Base-by-base conservation (phyloP, 2,329 filamentous ascomycete genomes). In the Capronia americana region DNA sequence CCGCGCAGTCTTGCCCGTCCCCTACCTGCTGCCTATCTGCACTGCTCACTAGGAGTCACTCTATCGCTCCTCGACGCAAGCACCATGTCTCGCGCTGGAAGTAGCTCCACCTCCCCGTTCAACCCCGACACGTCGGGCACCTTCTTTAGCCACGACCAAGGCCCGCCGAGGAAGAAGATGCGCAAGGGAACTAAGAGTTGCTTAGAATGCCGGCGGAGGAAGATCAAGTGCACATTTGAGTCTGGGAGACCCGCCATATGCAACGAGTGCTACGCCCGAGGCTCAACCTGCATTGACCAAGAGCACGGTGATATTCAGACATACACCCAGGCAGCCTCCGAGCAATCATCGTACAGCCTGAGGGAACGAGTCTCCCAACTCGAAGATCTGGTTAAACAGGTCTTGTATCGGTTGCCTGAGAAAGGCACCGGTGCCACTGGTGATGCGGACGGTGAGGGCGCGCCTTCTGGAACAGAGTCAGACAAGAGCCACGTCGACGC, bases 141-240 rank as follows among this genome's bases (percentile, higher is more conserved):
- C 24, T 14, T 26, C n/a, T 70, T 74, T 62, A 73, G 68, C 55
- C 65, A 78, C 55, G 59, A 61, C 10, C 73, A 77, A 54, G 77
- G 72, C 1, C 78, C 75, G 2, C 73, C 77, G n/a, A 75, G 75
- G 38, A 80, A 80, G 72, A 80, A 75, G 67, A 80, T 81, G 77
- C 73, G 79, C 53, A 81, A 80, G 53, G 79, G 79, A 23, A 81
- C 79, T 24, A 79, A 77, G 66, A 80, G 78, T 66, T 81, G 79
- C 70, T 71, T 73, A 57, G 79, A 80, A 73, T 81, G 79, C 77
- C 73, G 79, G 50, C 75, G 79, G 61, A 76, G 79, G 48, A 81
- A 81, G 66, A 80, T 80, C 63, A 78, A 78, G 63, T 81, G 79
- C 64, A 79, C 76, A n/a, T 79, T 76, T 50, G 73, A 75, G 56